Percentiles rank a stretch among this genome's conserved stretches.
These are phyloP conservation scores for Blastocystis sp. DNA, from an alignment of 352 stramenopile genomes.

Conservation along the genomic window DNA sequence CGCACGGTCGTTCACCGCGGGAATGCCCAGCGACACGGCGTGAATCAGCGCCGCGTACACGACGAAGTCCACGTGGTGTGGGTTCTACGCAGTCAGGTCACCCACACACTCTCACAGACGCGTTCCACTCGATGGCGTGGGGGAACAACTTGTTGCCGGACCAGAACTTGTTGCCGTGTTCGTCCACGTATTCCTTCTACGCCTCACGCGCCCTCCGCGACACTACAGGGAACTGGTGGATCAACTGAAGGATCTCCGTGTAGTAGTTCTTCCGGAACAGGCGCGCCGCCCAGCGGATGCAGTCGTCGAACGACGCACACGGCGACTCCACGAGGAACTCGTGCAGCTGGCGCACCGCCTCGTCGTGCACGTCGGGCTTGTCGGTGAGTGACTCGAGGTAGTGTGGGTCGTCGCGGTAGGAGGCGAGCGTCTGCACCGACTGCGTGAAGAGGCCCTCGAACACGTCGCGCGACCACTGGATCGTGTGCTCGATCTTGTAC, in stretches of 20 bases:
- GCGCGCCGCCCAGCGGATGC: slow-evolving; percentile 91
- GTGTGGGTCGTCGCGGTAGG: slow-evolving; percentile 83
- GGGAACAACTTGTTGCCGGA: slow-evolving; percentile 94
- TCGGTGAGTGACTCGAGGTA: slow-evolving; percentile 48
- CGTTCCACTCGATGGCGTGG: slow-evolving; percentile 89
- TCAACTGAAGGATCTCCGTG: slow-evolving; percentile 95
- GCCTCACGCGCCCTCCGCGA: neutral
- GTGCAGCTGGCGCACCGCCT: slow-evolving; percentile 32
- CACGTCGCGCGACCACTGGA: slow-evolving; percentile 96
- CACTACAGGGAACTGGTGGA: slow-evolving; percentile 93
- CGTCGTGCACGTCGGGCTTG: slow-evolving; percentile 50
- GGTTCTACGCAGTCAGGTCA: neutral
- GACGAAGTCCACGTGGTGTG: slow-evolving; percentile 88
- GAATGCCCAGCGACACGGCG: slow-evolving; percentile 80
- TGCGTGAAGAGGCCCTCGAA: slow-evolving; percentile 99
- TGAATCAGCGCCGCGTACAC: slow-evolving; percentile 91
- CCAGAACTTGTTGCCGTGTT: slow-evolving; percentile 95
- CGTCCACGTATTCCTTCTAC: slow-evolving; percentile 85
- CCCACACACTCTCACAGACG: slow-evolving; percentile 83
- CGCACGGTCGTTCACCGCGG: neutral
- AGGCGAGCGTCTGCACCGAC: slow-evolving; percentile 92
- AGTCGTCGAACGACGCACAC: slow-evolving; percentile 90
- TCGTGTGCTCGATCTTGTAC: slow-evolving; percentile 97
- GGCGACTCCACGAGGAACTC: slow-evolving; percentile 32
- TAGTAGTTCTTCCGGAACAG: slow-evolving; percentile 97